phyloP scores from a whole-genome alignment of 1,284 basidiomycete species.

The Lentinula novae-zelandiae region DNA sequence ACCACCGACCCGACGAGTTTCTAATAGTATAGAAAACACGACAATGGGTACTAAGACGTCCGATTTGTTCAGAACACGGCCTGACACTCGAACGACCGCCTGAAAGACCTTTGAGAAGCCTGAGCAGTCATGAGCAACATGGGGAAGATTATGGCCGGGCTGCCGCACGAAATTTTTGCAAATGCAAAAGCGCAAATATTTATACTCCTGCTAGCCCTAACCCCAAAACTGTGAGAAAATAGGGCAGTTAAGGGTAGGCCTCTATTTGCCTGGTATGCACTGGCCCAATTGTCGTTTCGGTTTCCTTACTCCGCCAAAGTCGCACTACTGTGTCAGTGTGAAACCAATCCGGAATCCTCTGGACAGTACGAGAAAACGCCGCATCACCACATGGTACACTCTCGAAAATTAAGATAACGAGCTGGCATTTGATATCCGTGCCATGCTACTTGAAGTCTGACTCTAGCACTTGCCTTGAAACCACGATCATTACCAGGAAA shows the following conservation, averaged over 20 bases:
- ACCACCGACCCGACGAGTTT: constrained; percentile 75
- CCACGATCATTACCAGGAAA: not conserved
- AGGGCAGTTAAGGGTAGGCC: not conserved
- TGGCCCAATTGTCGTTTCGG: not conserved
- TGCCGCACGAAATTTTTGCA: constrained; percentile 61
- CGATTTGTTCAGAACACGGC: constrained; percentile 67
- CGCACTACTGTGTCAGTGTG: not conserved
- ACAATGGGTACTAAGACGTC: constrained; percentile 77
- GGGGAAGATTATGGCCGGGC: constrained; percentile 72
- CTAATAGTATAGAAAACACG: constrained; percentile 33
- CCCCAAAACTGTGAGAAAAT: not conserved
- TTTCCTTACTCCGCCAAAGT: not conserved
- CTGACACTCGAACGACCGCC: constrained; percentile 84
- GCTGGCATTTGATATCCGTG: constrained; percentile 1
- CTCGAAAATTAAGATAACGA: not conserved
- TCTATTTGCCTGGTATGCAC: not conserved
- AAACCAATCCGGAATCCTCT: not conserved
- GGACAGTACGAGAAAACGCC: not conserved
- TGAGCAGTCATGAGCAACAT: constrained; percentile 80
- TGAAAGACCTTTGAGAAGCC: constrained; percentile 31
- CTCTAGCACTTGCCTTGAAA: not conserved
- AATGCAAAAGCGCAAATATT: constrained; percentile 14
- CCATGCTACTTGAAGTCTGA: not conserved
- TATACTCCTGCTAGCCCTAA: not conserved
- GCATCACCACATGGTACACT: not conserved